Conservation (phyloP, 2,329 filamentous ascomycete species). For the Westerdykella aurantiaca region DNA sequence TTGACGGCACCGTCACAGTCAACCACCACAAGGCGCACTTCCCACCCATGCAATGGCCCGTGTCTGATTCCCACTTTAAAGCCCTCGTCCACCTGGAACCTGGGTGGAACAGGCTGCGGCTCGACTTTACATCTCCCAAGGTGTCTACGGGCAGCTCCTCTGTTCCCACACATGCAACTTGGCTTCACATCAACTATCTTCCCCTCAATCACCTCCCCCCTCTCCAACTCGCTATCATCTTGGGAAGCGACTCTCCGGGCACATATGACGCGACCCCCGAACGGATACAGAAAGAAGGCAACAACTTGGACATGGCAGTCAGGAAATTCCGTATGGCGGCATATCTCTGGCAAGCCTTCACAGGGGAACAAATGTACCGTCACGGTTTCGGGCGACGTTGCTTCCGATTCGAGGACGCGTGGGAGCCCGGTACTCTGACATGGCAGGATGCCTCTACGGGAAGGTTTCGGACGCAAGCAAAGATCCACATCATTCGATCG, state of each 20-base stretch:
- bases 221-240: conserved; percentile 78
- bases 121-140: conserved; percentile 84
- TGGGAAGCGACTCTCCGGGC: conserved; percentile 80
- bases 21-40: conserved; percentile 80
- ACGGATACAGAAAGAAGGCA: conserved; percentile 71
- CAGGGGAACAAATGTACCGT: conserved; percentile 90
- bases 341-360: conserved; percentile 96
- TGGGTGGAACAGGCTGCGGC: conserved; percentile 78
- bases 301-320: conserved; percentile 71
- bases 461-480: conserved; percentile 83
- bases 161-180: conserved; percentile 69
- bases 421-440: conserved; percentile 77
- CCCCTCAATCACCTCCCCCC: conserved; percentile 73
- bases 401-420: conserved; percentile 92
- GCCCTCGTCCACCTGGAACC: conserved; percentile 83
- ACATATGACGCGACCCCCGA: conserved; percentile 80
- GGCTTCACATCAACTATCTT: conserved; percentile 79
- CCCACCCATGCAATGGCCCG: conserved; percentile 78
- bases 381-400: conserved; percentile 78
- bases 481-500: conserved; percentile 76
- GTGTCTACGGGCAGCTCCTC: conserved; percentile 62
- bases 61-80: conserved; percentile 86
- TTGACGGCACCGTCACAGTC: conserved; percentile 76
- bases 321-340: conserved; percentile 92
- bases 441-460: conserved; percentile 64